A percentile compares a stretch with the other conserved stretches of the same genome.
Evolutionary conservation across 768 basidiomycete species (phyloP).

Genomic region (Podaxis sp.): DNA sequence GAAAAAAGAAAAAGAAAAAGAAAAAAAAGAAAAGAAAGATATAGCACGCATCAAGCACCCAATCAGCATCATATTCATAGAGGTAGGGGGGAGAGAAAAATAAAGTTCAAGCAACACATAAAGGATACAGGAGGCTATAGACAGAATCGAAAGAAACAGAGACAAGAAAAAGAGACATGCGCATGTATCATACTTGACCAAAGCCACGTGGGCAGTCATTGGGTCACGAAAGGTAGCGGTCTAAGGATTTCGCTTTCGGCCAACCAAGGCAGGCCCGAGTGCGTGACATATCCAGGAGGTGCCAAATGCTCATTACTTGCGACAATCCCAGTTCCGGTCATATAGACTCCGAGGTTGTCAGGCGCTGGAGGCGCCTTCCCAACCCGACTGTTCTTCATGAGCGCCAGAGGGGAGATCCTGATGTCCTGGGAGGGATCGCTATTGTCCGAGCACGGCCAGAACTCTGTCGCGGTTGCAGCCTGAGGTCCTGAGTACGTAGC

Average conservation of each 20-base stretch:
- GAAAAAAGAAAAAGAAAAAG: conserved; percentile 19
- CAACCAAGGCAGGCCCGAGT: conserved; percentile 1
- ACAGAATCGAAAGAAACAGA: conserved; percentile 15
- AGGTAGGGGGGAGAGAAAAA: neutral
- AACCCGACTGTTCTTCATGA: neutral
- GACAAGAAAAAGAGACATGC: conserved; percentile 15
- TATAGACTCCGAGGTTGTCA: neutral
- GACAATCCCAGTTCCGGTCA: neutral
- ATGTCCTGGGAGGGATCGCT: neutral
- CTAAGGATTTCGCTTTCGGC: conserved; percentile 6
- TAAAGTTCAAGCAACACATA: conserved; percentile 14
- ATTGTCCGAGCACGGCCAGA: conserved; percentile 25
- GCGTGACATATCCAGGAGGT: neutral
- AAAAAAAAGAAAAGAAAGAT: conserved; percentile 21
- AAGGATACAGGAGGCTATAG: neutral
- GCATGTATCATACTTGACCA: conserved; percentile 1
- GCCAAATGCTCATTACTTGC: neutral
- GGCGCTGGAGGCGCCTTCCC: neutral
- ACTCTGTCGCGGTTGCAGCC: conserved; percentile 14
- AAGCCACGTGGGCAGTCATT: neutral
- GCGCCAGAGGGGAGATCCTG: conserved; percentile 7
- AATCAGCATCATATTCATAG: conserved; percentile 13
- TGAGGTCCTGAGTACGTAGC: conserved; percentile 14
- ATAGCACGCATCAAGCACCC: conserved; percentile 15
- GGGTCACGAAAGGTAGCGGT: neutral